Base-by-base conservation (phyloP, 257 asterid genomes). In the Penstemon eatonii region DNA sequence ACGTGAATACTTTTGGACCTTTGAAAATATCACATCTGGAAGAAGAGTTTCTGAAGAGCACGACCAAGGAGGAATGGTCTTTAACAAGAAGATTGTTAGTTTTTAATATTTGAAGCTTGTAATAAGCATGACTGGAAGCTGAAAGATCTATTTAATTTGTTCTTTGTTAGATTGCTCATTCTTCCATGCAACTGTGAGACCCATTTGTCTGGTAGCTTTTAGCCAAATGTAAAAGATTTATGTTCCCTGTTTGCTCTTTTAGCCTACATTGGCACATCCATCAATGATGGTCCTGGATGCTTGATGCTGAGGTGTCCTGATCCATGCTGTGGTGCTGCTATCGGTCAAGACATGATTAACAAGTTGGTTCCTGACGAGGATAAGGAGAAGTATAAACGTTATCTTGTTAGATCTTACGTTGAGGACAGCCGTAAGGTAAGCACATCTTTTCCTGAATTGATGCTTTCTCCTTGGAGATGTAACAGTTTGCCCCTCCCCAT, bases 201-300 rank as follows among this genome's bases (percentile, higher is more conserved):
- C 49, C 59, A 3, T 41, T 36, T 75, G 12, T 33, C 39, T 5
- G 41, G 43, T 42, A 15, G 44, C 58, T 50, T 25, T 62, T 12
- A 38, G 13, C 47, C 10, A 9, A 52, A 49, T 55, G 40, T 60
- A 64, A 60, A 40, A 73, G 38, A 56, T 41, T 19, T 13, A 39
- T 38, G 52, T 52, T 51, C 49, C 71, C 33, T 74, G 42, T 56
- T 60, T 72, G 49, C 73, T 73, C 19, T 81, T 74, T 55, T 79
- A 92, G 98, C 90, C 80, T 93, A 93, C 75, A 75, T 93, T 40
- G 82, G 81, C 79, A 81, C 96, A 63, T 81, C 99, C 75, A 88
- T 93, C 78, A 84, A 82, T 54, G 96, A 85, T 71, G 99, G 99
- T 61, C 96, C 97, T 70, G 99, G 97, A 61, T 87, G 97, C 87